phyloP scores from a whole-genome alignment of 1,139 yeast genomes.

The Yamadazyma pseudoaaseri region DNA sequence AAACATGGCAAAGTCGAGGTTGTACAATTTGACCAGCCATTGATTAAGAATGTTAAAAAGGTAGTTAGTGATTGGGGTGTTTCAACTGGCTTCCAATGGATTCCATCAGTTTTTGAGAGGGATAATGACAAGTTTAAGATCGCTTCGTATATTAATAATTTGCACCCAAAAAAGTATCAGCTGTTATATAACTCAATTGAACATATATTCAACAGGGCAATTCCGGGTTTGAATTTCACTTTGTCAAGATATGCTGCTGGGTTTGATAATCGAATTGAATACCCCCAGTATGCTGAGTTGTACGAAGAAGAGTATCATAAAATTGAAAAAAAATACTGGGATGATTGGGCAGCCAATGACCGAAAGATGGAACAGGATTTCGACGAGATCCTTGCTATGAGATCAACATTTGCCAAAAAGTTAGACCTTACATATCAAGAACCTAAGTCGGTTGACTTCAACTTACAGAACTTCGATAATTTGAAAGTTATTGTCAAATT shows the following conservation, averaged over 20 bases:
- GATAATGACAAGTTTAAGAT: slow-evolving; percentile 18
- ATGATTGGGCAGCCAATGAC: not conserved
- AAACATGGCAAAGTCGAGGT: slow-evolving; percentile 11
- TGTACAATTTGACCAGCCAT: slow-evolving; percentile 13
- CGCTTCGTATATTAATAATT: slow-evolving; percentile 38
- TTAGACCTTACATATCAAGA: slow-evolving; percentile 14
- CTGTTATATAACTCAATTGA: slow-evolving; percentile 28
- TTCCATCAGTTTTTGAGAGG: slow-evolving; percentile 23
- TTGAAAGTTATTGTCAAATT: slow-evolving; percentile 41
- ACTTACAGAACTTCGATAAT: slow-evolving; percentile 17
- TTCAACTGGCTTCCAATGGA: slow-evolving; percentile 28
- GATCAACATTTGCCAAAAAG: slow-evolving; percentile 10
- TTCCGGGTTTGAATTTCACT: slow-evolving; percentile 25
- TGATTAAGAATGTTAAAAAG: slow-evolving; percentile 15
- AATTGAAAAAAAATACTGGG: not conserved
- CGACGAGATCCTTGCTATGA: slow-evolving; percentile 8
- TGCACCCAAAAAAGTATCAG: slow-evolving; percentile 28
- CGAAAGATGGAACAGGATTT: slow-evolving; percentile 2
- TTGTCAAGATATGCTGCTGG: slow-evolving; percentile 24
- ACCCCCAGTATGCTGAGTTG: slow-evolving; percentile 14
- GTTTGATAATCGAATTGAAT: slow-evolving; percentile 14
- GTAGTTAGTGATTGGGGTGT: slow-evolving; percentile 11
- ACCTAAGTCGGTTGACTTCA: slow-evolving; percentile 19
- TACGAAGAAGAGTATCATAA: slow-evolving; percentile 5
- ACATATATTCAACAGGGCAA: slow-evolving; percentile 19